These are phyloP conservation scores for Malus hybrid DNA, from an alignment of 331 rosid genomes.

Conservation along the genomic window DNA sequence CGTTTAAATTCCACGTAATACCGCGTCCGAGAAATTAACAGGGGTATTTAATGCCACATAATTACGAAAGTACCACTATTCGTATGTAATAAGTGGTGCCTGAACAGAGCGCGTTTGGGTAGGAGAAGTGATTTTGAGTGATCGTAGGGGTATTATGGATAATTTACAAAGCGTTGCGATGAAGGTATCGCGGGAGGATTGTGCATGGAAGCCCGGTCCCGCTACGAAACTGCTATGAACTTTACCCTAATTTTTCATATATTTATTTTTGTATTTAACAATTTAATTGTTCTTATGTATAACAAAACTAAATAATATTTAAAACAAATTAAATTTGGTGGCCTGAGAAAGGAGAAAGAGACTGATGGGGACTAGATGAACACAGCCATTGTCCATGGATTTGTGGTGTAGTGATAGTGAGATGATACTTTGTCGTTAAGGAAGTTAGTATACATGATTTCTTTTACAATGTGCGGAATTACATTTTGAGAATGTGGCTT, in stretches of 20 bases:
- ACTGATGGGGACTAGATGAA: neutral
- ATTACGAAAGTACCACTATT: slow-evolving; percentile 15
- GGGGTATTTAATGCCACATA: neutral
- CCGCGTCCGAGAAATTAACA: slow-evolving; percentile 11
- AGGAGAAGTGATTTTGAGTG: neutral
- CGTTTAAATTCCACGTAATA: slow-evolving; percentile 29
- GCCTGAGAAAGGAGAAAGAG: neutral
- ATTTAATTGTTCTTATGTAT: neutral
- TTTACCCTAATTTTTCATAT: neutral
- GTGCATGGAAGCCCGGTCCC: slow-evolving; percentile 1
- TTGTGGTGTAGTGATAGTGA: neutral
- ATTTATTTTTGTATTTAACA: neutral
- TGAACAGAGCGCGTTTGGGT: neutral
- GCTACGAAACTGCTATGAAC: neutral
- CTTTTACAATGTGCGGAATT: neutral
- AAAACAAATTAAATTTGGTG: neutral
- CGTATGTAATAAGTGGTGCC: neutral
- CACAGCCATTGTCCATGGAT: neutral
- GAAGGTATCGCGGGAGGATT: neutral
- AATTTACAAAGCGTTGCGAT: neutral
- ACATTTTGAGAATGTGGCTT: neutral
- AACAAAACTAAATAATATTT: neutral
- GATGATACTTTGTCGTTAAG: neutral
- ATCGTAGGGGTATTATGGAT: neutral
- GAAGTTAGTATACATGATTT: neutral